phyloP scores from a whole-genome alignment of 768 basidiomycete species.

The Ephemerocybe angulata region DNA sequence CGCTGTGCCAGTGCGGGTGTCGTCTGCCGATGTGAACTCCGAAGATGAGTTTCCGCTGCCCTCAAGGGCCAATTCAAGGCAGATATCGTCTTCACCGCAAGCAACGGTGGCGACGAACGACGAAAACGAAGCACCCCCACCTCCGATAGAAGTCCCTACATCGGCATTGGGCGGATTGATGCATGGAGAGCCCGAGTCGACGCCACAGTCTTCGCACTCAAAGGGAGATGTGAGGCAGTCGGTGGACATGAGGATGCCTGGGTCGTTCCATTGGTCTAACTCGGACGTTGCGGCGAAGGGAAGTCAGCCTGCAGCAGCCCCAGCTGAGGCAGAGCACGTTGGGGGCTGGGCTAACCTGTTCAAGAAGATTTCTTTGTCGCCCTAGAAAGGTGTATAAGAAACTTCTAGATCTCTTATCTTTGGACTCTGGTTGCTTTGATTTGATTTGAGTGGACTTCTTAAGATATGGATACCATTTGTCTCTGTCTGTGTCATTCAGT shows the following conservation, averaged over 20 bases:
- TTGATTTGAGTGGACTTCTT: background rate
- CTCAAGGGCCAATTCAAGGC: background rate
- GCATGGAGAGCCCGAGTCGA: background rate
- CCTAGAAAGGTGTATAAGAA: slow-evolving; percentile 27
- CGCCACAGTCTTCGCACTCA: background rate
- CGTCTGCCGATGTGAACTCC: background rate
- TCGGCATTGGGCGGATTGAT: background rate
- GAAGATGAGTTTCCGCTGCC: background rate
- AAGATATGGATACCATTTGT: too few relatives aligned
- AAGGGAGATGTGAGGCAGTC: background rate
- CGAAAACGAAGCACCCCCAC: background rate
- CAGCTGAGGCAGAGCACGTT: background rate
- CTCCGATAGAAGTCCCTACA: background rate
- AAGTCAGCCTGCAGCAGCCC: background rate
- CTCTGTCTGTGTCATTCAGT: too few relatives aligned
- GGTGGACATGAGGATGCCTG: slow-evolving; percentile 8
- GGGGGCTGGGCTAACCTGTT: background rate
- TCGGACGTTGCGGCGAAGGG: background rate
- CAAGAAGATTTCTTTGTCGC: background rate
- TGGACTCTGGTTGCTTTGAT: background rate
- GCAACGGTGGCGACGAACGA: background rate
- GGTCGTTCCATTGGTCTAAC: slow-evolving; percentile 3
- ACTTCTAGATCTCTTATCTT: background rate
- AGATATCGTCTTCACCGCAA: background rate
- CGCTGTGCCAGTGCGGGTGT: background rate